Evolutionary conservation across 768 basidiomycete genomes (phyloP), one percentile per base, ranked within the genome.

Genomic region (Psilocybe sp.): DNA sequence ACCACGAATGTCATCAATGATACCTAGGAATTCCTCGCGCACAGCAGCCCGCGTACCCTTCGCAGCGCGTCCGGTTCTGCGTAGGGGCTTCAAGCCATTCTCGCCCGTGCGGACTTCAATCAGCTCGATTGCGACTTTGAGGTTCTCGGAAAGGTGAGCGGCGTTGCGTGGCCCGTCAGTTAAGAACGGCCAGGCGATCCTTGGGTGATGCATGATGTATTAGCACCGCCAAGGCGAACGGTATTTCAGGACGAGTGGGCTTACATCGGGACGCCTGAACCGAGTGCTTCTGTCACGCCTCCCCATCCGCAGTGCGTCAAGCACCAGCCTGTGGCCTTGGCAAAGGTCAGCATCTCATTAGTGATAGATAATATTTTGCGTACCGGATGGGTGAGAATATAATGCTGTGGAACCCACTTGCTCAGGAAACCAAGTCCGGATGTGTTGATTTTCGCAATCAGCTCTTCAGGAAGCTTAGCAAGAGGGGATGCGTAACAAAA

Each of bases 261-360:
- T 41, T 44, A 54, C 56, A 57, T 35, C 3, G 56, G 56, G 18
- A 51, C 43, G 5, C 56, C 52, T 14, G 40, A 20, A 14, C 38
- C 52, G 8, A 57, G 42, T 3, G 52, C 37, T 15, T 57, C 56
- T 10, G 46, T 46, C 12, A 57, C 47, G 15, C 56, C 47, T 15
- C 52, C 52, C n/a, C 54, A 44, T 12, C 56, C 56, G 12, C 52
- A 47, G 35, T 57, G 56, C 10, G 52, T 51, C 10, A 57, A 40
- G 35, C 51, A 57, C 52, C 56, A 57, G 5, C 56, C 56, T 9
- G 56, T 57, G 0, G 52, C 56, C 56, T 57, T 6, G 5, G n/a
- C 10, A 41, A 37, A 10, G 6, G 31, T 23, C 32, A 20, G 14
- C 19, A 8, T 46, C 15, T 39, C n/a, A 10, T 40, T 9, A 15